Evolutionary conservation across 192 early-diverging fungal genomes (phyloP).

Genomic region (Dissophora globulifera): DNA sequence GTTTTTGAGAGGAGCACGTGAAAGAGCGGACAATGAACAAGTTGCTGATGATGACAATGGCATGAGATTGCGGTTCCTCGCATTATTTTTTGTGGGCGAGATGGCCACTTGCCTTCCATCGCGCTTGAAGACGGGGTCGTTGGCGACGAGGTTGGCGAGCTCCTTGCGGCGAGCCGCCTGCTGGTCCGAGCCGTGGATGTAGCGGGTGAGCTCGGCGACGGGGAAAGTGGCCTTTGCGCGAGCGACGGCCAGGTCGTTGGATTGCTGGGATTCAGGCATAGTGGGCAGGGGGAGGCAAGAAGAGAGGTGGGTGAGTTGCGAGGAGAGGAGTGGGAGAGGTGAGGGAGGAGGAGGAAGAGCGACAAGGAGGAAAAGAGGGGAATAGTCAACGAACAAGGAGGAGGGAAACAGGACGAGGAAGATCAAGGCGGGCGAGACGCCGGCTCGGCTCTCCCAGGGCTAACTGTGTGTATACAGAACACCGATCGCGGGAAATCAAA

Average conservation of each 20-base stretch:
- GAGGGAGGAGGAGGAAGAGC: constrained; percentile 5
- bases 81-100: too few species aligned
- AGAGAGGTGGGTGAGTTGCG: background rate
- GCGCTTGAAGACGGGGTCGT: constrained; percentile 44
- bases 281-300: background rate
- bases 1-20: background rate
- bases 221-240: constrained; percentile 42
- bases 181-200: constrained; percentile 45
- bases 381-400: background rate
- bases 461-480: too few species aligned
- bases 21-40: too few species aligned
- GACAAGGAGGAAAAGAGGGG: background rate
- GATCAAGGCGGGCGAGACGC: too few species aligned
- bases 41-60: too few species aligned
- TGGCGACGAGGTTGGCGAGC: constrained; percentile 20
- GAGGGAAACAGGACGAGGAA: too few species aligned
- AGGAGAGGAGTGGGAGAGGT: background rate
- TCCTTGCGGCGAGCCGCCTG: constrained; percentile 25
- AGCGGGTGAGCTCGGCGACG: constrained; percentile 37
- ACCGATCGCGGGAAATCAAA: too few species aligned
- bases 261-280: constrained; percentile 27
- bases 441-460: too few species aligned
- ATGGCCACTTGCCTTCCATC: constrained; percentile 23
- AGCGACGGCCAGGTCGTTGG: constrained; percentile 44
- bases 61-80: too few species aligned